Evolutionary conservation across 306 rosid species (phyloP).

Genomic region (Mucuna pruriens): DNA sequence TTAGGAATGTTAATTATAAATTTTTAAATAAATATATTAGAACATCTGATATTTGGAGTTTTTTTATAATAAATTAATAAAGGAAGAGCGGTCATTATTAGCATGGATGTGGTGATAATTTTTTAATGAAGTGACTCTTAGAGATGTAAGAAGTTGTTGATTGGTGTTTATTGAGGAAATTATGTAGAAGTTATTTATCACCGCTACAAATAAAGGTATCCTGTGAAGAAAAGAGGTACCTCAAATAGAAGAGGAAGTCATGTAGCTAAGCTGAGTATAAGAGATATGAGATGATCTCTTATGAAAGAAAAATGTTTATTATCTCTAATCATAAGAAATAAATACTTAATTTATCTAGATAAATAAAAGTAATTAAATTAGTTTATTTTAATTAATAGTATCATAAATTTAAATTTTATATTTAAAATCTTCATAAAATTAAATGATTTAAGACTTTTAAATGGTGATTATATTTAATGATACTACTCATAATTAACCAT

Average conservation of each 20-base stretch:
- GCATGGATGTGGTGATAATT: not conserved
- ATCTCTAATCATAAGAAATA: too few relatives aligned
- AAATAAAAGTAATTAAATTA: too few relatives aligned
- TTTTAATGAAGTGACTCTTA: not conserved
- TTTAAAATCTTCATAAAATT: too few relatives aligned
- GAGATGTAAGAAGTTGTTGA: not conserved
- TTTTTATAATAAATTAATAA: not conserved
- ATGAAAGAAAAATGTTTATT: not conserved
- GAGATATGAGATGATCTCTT: not conserved
- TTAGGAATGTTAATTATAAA: not conserved
- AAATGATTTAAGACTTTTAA: too few relatives aligned
- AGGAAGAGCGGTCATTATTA: not conserved
- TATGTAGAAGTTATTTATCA: not conserved
- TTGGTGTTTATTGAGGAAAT: not conserved
- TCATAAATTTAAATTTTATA: too few relatives aligned
- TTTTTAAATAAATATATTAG: not conserved
- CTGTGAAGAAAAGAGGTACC: not conserved
- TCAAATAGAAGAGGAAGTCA: not conserved
- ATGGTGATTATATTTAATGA: too few relatives aligned
- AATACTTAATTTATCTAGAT: too few relatives aligned
- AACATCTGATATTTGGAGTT: not conserved
- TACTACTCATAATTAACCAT: too few relatives aligned
- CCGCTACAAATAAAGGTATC: not conserved
- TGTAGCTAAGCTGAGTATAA: not conserved
- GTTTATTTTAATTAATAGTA: too few relatives aligned